Base-by-base conservation (phyloP, 768 basidiomycete genomes). In the Boletales sp. region DNA sequence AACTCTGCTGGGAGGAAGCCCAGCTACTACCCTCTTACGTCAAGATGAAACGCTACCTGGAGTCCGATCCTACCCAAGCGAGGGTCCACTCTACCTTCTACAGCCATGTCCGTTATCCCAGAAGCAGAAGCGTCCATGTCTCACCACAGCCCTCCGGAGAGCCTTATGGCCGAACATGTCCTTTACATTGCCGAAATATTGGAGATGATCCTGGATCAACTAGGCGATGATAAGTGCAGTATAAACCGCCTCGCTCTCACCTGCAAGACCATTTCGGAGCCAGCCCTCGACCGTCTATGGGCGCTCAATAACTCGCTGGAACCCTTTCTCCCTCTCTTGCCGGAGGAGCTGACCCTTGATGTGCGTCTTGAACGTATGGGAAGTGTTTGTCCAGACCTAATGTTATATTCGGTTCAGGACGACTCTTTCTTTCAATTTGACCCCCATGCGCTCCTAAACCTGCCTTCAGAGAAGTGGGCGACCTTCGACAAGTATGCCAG, bases 211-310 rank as follows among this genome's bases (percentile, higher is more conserved):
- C 42, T 62, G 25, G 59, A 62, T 17, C 48, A 61, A 12, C 52
- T 62, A 14, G 50, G 37, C 36, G 41, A 53, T 14, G 55, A 62
- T 32, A 58, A 49, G n/a, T 43, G 52, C 4, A 57, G 52, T 10
- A 57, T 62, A 9, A 44, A 37, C 21, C 50, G 32, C 53, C 50
- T 62, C 19, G 60, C 59, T 11, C 42, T 55, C 35, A 54, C 62
- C n/a, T 62, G 59, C 54, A 64, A 53, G 43, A 19, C 46, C 17
- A 46, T 59, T 10, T 44, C 52, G 5, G 61, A 56, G 17, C 61
- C 53, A 13, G 49, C 56, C 0, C 59, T 64, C 12, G 61, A 64
- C 32, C 62, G 54, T 39, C 50, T 64, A 3, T 63, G 63, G 60
- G 50, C 48, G 13, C 52, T 59, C 2, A 62, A 65, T 14, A 45